phyloP scores from a whole-genome alignment of 805 yeast genomes.

The Peterozyma toletana region DNA sequence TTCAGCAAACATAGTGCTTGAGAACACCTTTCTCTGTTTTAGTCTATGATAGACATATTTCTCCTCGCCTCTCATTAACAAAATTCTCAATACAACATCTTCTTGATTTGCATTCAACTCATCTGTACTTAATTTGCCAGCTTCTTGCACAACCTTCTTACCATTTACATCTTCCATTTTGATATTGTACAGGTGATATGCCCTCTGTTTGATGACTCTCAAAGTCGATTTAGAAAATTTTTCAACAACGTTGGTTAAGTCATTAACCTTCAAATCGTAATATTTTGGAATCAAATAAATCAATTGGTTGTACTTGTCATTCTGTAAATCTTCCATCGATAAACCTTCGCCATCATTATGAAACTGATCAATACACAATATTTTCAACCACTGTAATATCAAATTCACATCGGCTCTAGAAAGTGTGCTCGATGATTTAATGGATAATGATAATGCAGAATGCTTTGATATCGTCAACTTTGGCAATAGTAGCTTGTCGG shows the following conservation, averaged over 20 bases:
- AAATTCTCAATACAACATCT: conserved; percentile 64
- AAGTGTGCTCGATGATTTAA: conserved; percentile 38
- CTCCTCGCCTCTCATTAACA: conserved; percentile 53
- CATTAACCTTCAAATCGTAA: conserved; percentile 44
- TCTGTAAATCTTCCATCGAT: conserved; percentile 52
- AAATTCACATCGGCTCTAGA: conserved; percentile 62
- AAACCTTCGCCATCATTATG: conserved; percentile 82
- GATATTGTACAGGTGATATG: no score
- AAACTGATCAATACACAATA: conserved; percentile 63
- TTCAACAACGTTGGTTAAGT: conserved; percentile 52
- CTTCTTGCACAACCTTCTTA: no score
- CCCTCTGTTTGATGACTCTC: conserved; percentile 35
- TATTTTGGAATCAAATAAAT: conserved; percentile 50
- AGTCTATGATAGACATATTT: conserved; percentile 53
- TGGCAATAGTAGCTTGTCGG: conserved; percentile 72
- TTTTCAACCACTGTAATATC: conserved; percentile 62
- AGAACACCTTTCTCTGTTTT: conserved; percentile 47
- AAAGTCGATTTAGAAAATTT: conserved; percentile 48
- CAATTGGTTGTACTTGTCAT: conserved; percentile 56
- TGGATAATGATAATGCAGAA: conserved; percentile 13
- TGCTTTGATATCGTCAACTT: conserved; percentile 41
- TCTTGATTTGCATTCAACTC: conserved; percentile 23
- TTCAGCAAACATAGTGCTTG: conserved; percentile 25
- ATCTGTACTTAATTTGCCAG: no score
- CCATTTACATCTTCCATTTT: no score